These are phyloP conservation scores for Citrus reticulata DNA, from an alignment of 345 rosid genomes.

Conservation along the genomic window DNA sequence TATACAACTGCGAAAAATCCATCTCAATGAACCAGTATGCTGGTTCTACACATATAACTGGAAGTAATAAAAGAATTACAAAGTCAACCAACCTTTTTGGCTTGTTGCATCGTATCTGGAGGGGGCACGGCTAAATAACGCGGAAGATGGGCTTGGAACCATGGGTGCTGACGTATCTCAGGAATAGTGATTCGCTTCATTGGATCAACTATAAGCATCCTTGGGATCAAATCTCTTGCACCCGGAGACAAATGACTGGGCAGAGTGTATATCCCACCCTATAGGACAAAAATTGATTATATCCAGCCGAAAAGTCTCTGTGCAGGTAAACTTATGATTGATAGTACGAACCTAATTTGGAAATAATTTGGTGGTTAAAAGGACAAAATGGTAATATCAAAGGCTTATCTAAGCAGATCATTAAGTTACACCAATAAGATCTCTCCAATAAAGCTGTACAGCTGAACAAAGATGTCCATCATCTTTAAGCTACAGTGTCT, in stretches of 20 bases:
- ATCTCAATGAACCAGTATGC: not conserved
- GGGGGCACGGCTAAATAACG: conserved; percentile 88
- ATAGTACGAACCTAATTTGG: not conserved
- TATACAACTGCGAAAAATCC: not conserved
- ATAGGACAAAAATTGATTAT: conserved; percentile 9
- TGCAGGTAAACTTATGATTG: not conserved
- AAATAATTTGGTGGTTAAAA: not conserved
- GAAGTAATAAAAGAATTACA: not conserved
- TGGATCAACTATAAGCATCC: conserved; percentile 94
- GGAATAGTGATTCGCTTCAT: conserved; percentile 85
- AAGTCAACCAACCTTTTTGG: conserved; percentile 54
- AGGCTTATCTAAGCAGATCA: not conserved
- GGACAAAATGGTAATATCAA: not conserved
- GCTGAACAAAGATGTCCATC: not conserved
- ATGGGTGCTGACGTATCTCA: conserved; percentile 85
- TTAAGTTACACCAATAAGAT: not conserved
- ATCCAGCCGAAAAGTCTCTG: not conserved
- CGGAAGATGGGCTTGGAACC: conserved; percentile 89
- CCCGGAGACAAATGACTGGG: conserved; percentile 91
- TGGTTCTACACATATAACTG: not conserved
- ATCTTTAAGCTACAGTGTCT: not conserved
- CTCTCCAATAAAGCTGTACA: not conserved
- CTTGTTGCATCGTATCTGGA: conserved; percentile 74
- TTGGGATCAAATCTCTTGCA: conserved; percentile 88
- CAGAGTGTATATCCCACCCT: conserved; percentile 92